A percentile compares a stretch with the other conserved stretches of the same genome.
Evolutionary conservation across 2,329 filamentous ascomycete species (phyloP).

Genomic region (Aureobasidium sp.): DNA sequence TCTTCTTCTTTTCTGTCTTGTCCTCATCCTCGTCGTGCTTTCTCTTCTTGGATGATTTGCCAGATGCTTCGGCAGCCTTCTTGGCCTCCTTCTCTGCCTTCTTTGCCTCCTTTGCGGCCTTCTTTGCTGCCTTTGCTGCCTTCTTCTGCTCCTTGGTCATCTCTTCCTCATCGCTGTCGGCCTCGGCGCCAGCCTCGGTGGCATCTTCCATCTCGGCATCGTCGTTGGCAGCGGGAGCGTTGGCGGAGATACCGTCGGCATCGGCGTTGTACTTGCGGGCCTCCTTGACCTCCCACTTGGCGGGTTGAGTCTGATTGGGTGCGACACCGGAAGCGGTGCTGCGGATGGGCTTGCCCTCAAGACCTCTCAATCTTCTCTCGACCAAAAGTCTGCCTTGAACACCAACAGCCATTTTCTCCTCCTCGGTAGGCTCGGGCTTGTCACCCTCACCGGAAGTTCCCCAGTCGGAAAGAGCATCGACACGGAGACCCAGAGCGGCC

Average conservation of each 20-base stretch:
- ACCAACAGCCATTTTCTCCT: conserved; percentile 79
- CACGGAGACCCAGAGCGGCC: conserved; percentile 83
- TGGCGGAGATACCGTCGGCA: conserved; percentile 72
- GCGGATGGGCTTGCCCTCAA: conserved; percentile 86
- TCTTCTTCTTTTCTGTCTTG: conserved; percentile 21
- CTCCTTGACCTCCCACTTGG: conserved; percentile 89
- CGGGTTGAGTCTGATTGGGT: conserved; percentile 58
- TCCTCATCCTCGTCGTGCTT: conserved; percentile 18
- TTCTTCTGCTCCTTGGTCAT: conserved; percentile 18
- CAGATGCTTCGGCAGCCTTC: conserved; percentile 19
- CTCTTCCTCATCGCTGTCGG: conserved; percentile 16
- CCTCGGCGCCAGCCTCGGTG: conserved; percentile 15
- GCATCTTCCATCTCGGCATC: conserved; percentile 35
- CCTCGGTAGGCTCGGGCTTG: conserved; percentile 63
- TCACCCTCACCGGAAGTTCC: conserved; percentile 59
- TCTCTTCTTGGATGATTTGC: conserved; percentile 17
- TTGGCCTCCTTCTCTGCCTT: conserved; percentile 20
- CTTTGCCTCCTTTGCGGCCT: conserved; percentile 18
- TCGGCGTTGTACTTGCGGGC: conserved; percentile 91
- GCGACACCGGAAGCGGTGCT: conserved; percentile 68
- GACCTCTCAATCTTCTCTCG: conserved; percentile 64
- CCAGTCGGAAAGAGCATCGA: conserved; percentile 81
- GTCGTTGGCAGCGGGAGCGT: conserved; percentile 54
- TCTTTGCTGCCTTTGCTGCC: conserved; percentile 20
- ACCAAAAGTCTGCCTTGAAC: conserved; percentile 64